Evolutionary conservation across 805 yeast genomes (phyloP), one percentile per base, ranked within the genome.

Genomic region (Lipomyces yamadae): DNA sequence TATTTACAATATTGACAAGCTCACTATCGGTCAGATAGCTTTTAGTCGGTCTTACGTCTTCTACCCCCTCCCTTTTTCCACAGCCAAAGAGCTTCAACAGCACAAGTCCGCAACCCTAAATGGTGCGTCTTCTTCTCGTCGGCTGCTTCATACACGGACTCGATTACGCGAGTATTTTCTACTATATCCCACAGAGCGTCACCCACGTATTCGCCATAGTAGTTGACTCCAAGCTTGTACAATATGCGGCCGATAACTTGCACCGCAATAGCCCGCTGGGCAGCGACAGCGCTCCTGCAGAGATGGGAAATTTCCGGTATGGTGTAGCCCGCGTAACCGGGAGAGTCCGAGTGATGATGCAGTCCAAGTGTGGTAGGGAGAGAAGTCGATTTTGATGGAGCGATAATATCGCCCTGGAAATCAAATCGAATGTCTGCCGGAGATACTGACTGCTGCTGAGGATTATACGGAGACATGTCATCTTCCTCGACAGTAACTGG

Each of bases 251-350:
- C 99, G 55, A 92, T 72, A 7, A 95, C 90, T 75, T 90, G 91
- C 42, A 93, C 87, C 6, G 97, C 92, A 11, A 95, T 83, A 68
- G 95, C 86, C 58, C 98, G 81, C 78, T 95, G 99, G 0, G 96
- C 87, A 0, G 96, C 86, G 63, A 89, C 85, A 1, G 89, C 85
- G 1, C 97, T 91, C 70, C 97, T 82, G 3, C 92, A 80, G 58
- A 91, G 82, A 72, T 89, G 95, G 0, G 89, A 88, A 61, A 95
- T 81, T 75, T 95, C 99, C 0, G 85, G 81, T 32, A 95, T 76
- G 0, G 98, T 93, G 76, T 95, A 95, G 0, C 99, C 99, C 0
- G 98, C 97, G 61, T 93, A 81, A 56, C 88, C 87, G 0, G 98
- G 97, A 58, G 89, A 87, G 10, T 89, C 91, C 0, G 97, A 84